A percentile compares a stretch with the other conserved stretches of the same genome.
Conservation (phyloP, 805 yeast genomes). For the Candida andamanensis region DNA sequence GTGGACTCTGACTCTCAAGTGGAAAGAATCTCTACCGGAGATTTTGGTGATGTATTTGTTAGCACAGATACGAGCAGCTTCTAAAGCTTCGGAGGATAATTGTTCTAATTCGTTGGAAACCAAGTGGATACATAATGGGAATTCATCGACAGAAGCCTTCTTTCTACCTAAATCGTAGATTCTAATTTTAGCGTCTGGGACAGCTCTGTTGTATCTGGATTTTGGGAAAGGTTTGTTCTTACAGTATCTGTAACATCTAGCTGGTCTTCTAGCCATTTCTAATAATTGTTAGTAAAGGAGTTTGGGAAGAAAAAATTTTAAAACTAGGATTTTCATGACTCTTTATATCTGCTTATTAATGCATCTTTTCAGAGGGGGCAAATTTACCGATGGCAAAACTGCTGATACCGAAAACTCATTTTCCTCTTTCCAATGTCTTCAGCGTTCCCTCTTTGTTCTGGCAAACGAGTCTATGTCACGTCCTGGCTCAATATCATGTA, state of each 20-base stretch:
- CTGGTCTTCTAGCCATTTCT: constrained; percentile 99
- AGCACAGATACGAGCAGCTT: constrained; percentile 99
- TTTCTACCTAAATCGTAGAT: constrained; percentile 99
- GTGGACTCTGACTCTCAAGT: constrained; percentile 99
- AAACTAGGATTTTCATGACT: too few species aligned
- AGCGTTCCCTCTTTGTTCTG: too few species aligned
- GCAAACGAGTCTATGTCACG: too few species aligned
- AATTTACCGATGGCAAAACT: too few species aligned
- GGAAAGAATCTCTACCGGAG: constrained; percentile 99
- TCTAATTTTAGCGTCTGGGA: constrained; percentile 99
- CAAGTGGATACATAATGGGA: constrained; percentile 98
- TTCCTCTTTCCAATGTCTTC: too few species aligned
- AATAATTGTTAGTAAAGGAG: constrained; percentile 12
- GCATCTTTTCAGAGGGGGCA: too few species aligned
- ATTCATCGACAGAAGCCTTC: constrained; percentile 99
- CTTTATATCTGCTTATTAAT: too few species aligned
- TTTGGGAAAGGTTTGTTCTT: constrained; percentile 99
- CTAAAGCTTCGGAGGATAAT: constrained; percentile 98
- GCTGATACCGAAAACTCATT: too few species aligned
- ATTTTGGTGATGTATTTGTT: constrained; percentile 98
- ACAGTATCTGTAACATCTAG: constrained; percentile 99
- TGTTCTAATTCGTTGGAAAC: constrained; percentile 99
- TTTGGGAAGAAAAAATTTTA: not conserved
- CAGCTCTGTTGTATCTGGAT: constrained; percentile 99
- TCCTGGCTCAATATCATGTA: too few species aligned